Percentiles rank a stretch among this genome's conserved stretches.
Evolutionary conservation across 2,329 filamentous ascomycete genomes (phyloP).

Genomic region (Ceratocystis ficicola): DNA sequence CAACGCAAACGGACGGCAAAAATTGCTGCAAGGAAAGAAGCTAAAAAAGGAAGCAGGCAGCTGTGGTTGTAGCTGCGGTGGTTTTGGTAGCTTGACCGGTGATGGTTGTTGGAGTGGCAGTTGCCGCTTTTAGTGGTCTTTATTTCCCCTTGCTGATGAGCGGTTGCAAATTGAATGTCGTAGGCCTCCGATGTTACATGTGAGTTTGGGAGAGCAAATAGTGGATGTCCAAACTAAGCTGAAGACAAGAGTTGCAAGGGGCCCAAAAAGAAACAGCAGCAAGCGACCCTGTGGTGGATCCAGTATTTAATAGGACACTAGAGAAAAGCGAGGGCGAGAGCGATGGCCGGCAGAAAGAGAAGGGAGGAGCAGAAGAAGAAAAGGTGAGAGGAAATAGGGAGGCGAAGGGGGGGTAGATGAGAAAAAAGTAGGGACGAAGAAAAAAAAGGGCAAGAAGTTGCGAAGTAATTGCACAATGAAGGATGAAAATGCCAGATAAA

Average conservation of each 20-base stretch:
- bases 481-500: neutral
- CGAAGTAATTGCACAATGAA: neutral
- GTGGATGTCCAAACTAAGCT: constrained; percentile 4
- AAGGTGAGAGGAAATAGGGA: neutral
- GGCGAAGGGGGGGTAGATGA: neutral
- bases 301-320: neutral
- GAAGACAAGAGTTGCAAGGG: neutral
- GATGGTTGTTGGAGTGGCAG: neutral
- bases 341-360: neutral
- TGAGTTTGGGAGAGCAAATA: neutral
- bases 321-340: neutral
- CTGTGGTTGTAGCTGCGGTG: neutral
- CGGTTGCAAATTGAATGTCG: neutral
- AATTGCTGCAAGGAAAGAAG: too few relatives aligned
- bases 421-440: neutral
- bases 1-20: neutral
- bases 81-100: neutral
- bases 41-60: neutral
- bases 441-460: neutral
- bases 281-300: neutral
- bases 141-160: too few relatives aligned
- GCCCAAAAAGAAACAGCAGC: neutral
- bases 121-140: neutral
- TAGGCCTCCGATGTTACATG: neutral
- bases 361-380: neutral